A percentile compares a stretch with the other conserved stretches of the same genome.
phyloP scores from a whole-genome alignment of 2,329 filamentous ascomycete genomes.

The Penicillium brevicompactum region DNA sequence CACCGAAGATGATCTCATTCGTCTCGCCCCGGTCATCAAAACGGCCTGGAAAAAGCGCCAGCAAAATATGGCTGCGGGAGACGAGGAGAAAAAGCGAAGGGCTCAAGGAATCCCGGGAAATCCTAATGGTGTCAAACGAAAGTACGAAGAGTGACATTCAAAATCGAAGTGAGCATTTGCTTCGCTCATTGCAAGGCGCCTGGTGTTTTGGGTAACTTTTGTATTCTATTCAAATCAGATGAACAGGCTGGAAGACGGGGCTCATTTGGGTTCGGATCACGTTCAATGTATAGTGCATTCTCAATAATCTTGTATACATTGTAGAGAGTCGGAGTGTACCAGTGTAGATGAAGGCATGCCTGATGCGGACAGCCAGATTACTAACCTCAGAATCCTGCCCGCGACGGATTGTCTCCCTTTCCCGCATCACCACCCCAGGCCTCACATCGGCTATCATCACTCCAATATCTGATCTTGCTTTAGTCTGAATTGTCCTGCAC shows the following conservation, averaged over 20 bases:
- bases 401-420: constrained; percentile 4
- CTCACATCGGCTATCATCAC: constrained; percentile 7
- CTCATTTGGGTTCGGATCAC: neutral
- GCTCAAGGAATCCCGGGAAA: constrained; percentile 28
- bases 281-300: neutral
- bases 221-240: neutral
- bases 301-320: no score
- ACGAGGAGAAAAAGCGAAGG: constrained; percentile 29
- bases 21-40: constrained; percentile 69
- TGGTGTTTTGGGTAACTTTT: constrained; percentile 5
- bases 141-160: constrained; percentile 40
- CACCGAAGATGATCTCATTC: constrained; percentile 76
- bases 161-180: neutral
- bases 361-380: constrained; percentile 6
- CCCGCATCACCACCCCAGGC: constrained; percentile 5
- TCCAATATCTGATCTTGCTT: constrained; percentile 5
- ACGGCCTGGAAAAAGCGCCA: constrained; percentile 74
- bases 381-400: constrained; percentile 1
- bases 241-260: neutral
- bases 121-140: constrained; percentile 43
- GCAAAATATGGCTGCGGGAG: constrained; percentile 36
- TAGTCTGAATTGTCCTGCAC: constrained; percentile 15
- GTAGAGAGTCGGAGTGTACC: no score
- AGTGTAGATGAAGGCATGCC: neutral
- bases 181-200: constrained; percentile 10